Evolutionary conservation across 192 early-diverging fungal species (phyloP), one percentile per base, ranked within the genome.

Genomic region (Coemansia sp.): DNA sequence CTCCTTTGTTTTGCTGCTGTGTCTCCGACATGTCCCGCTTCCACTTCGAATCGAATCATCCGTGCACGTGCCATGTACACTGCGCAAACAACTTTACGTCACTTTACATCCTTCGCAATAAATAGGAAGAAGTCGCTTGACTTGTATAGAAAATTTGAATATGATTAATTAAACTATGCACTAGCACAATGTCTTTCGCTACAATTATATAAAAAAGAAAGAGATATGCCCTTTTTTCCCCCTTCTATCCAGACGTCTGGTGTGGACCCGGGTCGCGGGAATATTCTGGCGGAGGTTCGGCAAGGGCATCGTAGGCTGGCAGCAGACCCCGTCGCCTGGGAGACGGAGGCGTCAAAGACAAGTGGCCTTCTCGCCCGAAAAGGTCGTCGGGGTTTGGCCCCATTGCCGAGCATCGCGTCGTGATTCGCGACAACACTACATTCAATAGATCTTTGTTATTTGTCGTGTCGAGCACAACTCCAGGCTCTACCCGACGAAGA

Each of bases 391-490:
- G 27, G 54, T 33, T 57, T 31, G 54, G 27, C 27, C 10, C n/a
- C 46, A 29, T 15, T 15, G 42, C 31, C 24, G 61, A 64, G 62
- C 70, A 63, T 72, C 59, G 54, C 16, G 70, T 66, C 24, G 70
- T 68, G 34, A 69, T 63, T 16, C 81, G 65, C 13, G 73, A 55
- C 57, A 78, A 33, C 8, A 71, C 73, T 7, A 52, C 55, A 60
- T 60, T 36, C 10, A 78, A 36, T 22, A 78, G 40, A 6, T 11
- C 46, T 40, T 78, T 78, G 27, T 78, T 46, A 10, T 20, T 20
- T 2, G 81, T 78, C 11, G 65, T 68, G 41, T 78, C 81, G 0
- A 70, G 57, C 41, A 76, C 18, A 5, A 60, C 31, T 8, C 63
- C 54, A 3, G 73, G 73, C 11, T 34, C 34, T 11, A 68, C 70